Conservation (phyloP, 345 rosid genomes). For the Boechera divaricarpa region DNA sequence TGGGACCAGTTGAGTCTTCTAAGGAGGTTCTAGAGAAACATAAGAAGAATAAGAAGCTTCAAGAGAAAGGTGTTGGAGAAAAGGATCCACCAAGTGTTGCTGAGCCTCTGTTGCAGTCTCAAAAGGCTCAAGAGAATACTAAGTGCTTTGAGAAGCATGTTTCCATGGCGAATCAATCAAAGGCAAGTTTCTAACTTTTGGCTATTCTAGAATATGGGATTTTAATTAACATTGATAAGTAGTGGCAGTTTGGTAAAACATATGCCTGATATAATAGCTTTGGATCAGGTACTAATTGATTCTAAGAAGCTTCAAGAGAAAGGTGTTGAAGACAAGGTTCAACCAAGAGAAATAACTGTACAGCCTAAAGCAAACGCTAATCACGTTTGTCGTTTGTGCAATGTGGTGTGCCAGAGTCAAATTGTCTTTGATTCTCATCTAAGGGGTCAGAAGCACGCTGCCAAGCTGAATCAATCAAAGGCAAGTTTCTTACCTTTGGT, state of each 20-base stretch:
- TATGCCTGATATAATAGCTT: slow-evolving; percentile 54
- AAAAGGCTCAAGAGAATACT: not conserved
- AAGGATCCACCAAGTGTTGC: slow-evolving; percentile 49
- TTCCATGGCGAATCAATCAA: slow-evolving; percentile 14
- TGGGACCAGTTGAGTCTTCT: slow-evolving; percentile 14
- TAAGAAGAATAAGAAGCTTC: slow-evolving; percentile 40
- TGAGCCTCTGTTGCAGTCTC: slow-evolving; percentile 34
- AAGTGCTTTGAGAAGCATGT: slow-evolving; percentile 8
- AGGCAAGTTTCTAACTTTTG: slow-evolving; percentile 42
- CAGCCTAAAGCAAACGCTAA: not conserved
- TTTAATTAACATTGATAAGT: slow-evolving; percentile 35
- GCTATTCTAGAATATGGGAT: slow-evolving; percentile 47
- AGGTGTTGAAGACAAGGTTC: slow-evolving; percentile 49
- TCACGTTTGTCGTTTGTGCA: slow-evolving; percentile 23
- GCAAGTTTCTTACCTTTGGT: slow-evolving; percentile 44
- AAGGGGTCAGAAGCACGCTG: slow-evolving; percentile 20
- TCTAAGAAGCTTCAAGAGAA: slow-evolving; percentile 53
- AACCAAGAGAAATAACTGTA: slow-evolving; percentile 30
- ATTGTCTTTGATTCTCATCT: slow-evolving; percentile 19
- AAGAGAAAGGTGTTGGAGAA: slow-evolving; percentile 54
- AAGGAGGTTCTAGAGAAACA: slow-evolving; percentile 35
- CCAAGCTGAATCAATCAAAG: slow-evolving; percentile 12
- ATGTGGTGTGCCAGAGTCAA: slow-evolving; percentile 21
- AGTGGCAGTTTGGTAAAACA: slow-evolving; percentile 49
- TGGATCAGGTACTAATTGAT: slow-evolving; percentile 45